A percentile compares a stretch with the other conserved stretches of the same genome.
phyloP scores from a whole-genome alignment of 2,329 filamentous ascomycete genomes.

The Bimuria novae-zelandiae region DNA sequence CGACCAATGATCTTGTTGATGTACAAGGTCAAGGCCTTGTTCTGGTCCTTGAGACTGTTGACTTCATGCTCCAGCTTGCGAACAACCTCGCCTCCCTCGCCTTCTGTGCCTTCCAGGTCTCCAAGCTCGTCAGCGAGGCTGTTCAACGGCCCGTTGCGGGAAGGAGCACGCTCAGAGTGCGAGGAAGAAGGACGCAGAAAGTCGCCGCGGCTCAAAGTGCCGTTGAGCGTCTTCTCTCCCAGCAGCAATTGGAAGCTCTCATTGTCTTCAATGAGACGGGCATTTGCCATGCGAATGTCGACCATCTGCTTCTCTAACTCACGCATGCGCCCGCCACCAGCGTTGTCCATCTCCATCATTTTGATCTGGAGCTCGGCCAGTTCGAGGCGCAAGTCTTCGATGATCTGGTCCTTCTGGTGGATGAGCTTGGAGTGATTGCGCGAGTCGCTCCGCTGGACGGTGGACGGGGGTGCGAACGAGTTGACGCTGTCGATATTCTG shows the following conservation, averaged over 20 bases:
- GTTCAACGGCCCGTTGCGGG: conserved; percentile 41
- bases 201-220: conserved; percentile 83
- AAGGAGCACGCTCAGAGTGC: conserved; percentile 37
- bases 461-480: conserved; percentile 85
- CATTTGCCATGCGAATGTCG: conserved; percentile 94
- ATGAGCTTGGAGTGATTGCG: conserved; percentile 87
- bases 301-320: conserved; percentile 90
- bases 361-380: conserved; percentile 95
- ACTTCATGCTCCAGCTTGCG: conserved; percentile 78
- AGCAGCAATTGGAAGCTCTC: conserved; percentile 96
- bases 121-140: conserved; percentile 81
- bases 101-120: conserved; percentile 60
- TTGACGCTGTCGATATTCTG: conserved; percentile 75
- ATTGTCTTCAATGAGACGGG: conserved; percentile 95
- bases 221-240: conserved; percentile 92
- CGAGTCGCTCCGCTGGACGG: conserved; percentile 84
- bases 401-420: conserved; percentile 94
- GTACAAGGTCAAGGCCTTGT: conserved; percentile 95
- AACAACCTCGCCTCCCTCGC: conserved; percentile 51
- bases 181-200: conserved; percentile 65
- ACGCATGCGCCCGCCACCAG: conserved; percentile 82
- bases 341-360: conserved; percentile 90
- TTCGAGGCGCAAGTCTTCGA: conserved; percentile 88
- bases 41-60: conserved; percentile 83
- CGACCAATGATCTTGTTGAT: conserved; percentile 99